phyloP scores from a whole-genome alignment of 164 flowering plant genomes.

The Platanus orientalis region DNA sequence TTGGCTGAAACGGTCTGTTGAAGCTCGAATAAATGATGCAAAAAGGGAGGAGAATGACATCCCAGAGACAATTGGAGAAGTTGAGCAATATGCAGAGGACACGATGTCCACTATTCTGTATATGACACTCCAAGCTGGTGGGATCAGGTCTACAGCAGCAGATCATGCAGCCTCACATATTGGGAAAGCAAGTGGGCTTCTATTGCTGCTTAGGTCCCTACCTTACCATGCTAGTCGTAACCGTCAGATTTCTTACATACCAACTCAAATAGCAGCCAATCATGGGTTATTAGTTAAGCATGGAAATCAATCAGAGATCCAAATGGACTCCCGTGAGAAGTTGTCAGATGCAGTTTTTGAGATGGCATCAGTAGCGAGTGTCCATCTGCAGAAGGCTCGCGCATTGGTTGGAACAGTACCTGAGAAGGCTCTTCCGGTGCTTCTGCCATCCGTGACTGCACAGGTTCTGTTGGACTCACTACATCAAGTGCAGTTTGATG shows the following conservation, averaged over 20 bases:
- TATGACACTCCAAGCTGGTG: conserved; percentile 85
- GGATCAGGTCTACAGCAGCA: conserved; percentile 80
- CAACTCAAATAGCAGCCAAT: conserved; percentile 65
- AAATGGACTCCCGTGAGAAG: conserved; percentile 54
- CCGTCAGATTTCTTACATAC: conserved; percentile 64
- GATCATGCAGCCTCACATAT: conserved; percentile 98
- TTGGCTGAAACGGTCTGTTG: conserved; percentile 92
- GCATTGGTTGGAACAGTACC: conserved; percentile 71
- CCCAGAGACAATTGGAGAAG: conserved; percentile 58
- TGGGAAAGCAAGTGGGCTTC: conserved; percentile 94
- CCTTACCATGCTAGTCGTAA: conserved; percentile 77
- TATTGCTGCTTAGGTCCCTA: conserved; percentile 73
- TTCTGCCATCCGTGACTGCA: conserved; percentile 81
- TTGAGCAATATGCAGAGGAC: conserved; percentile 89
- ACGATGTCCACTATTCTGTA: conserved; percentile 81
- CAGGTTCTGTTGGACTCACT: conserved; percentile 69
- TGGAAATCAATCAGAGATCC: conserved; percentile 45
- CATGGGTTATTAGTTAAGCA: conserved; percentile 63
- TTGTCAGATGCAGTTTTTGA: conserved; percentile 76
- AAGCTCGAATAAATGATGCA: conserved; percentile 90
- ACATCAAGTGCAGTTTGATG: conserved; percentile 66
- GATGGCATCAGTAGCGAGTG: conserved; percentile 88
- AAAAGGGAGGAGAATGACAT: conserved; percentile 57
- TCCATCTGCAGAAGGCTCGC: conserved; percentile 82
- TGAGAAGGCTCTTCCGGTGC: conserved; percentile 68